Evolutionary conservation across 1,284 basidiomycete genomes (phyloP), one percentile per base, ranked within the genome.

Genomic region (Puccinia brachypodii): DNA sequence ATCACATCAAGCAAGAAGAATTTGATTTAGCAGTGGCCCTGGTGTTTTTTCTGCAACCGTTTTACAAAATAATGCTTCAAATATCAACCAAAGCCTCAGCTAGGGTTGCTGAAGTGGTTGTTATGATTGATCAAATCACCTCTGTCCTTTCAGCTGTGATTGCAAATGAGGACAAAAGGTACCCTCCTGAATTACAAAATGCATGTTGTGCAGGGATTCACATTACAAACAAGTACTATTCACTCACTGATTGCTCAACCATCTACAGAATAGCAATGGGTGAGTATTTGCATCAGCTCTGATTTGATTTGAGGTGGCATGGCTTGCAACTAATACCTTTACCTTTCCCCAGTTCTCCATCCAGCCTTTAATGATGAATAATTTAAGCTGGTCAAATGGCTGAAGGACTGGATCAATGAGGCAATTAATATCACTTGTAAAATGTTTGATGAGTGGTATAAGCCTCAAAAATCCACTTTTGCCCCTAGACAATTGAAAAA

Each of bases 71-170:
- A 11, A 50, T 22, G 11, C 47, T 25, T 25, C 66, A 69, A 69
- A 3, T 42, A 40, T 69, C 40, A 44, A 69, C 40, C 14, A 19
- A 19, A n/a, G 38, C 38, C 66, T 69, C 66, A 9, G 66, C 66
- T 44, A 3, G 66, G 2, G 38, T 69, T 69, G 66, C 66, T 38
- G 40, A 69, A 13, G 38, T 44, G 4, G 66, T 69, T 28, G 38
- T 69, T 38, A 42, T 69, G 66, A 69, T 69, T 16, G 40, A 69
- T 69, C 66, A 69, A 69, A 69, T 69, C 19, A 69, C 38, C 8
- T 36, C 40, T 1, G 13, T 2, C n/a, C 40, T 42, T 69, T 69
- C 66, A 6, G 22, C 66, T 3, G 38, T 69, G 66, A 69, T 69
- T 25, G 66, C 66, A 44, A 69, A 69, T n/a, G 25, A 42, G 22